Conservation (phyloP, 2,329 filamentous ascomycete species). For the Alternaria triticimaculans region DNA sequence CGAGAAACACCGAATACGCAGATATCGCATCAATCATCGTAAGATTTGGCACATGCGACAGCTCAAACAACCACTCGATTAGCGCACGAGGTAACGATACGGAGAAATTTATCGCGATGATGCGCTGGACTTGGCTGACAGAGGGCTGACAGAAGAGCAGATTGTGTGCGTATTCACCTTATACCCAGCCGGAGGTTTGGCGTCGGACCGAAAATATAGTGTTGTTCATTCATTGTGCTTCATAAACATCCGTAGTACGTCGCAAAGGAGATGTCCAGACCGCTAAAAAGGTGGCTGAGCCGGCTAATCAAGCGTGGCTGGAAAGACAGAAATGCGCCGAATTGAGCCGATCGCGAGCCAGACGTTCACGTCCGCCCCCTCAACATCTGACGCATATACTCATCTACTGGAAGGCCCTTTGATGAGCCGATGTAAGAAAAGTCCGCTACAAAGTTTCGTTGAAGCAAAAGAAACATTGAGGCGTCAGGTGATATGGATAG, state of each 20-base stretch:
- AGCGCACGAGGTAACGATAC: background rate
- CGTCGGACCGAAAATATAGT: background rate
- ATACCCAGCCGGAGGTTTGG: background rate
- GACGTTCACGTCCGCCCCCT: too few species aligned
- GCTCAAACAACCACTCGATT: background rate
- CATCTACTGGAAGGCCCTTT: too few species aligned
- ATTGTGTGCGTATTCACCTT: background rate
- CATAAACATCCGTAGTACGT: background rate
- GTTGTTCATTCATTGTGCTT: background rate
- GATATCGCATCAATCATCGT: background rate
- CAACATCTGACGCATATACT: too few species aligned
- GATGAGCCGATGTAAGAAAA: too few species aligned
- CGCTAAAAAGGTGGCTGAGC: background rate
- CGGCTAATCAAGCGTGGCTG: background rate
- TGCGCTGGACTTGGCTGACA: background rate
- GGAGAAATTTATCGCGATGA: background rate
- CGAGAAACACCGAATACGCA: background rate
- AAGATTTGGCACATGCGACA: background rate
- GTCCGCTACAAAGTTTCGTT: too few species aligned
- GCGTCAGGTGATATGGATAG: too few species aligned
- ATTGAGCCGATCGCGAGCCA: background rate
- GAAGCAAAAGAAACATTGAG: too few species aligned
- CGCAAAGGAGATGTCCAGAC: background rate
- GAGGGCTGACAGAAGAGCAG: background rate
- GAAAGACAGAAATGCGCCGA: background rate